A percentile compares a stretch with the other conserved stretches of the same genome.
Conservation (phyloP, 2,329 filamentous ascomycete species). For the Fusarium sp. region DNA sequence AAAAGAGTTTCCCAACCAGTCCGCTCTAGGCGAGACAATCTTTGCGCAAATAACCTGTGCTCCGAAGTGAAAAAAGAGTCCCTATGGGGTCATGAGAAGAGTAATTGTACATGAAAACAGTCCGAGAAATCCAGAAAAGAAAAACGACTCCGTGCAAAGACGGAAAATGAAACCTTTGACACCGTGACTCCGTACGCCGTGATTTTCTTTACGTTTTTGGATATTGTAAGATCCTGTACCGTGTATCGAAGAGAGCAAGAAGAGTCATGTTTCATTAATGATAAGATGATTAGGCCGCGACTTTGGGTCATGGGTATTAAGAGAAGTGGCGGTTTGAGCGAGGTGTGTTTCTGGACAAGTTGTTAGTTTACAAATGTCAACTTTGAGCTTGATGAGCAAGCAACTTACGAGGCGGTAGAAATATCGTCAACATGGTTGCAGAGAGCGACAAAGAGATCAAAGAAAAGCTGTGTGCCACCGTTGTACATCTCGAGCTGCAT, state of each 20-base stretch:
- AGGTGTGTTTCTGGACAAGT: slow-evolving; percentile 55
- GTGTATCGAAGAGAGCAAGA: slow-evolving; percentile 20
- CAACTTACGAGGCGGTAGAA: slow-evolving; percentile 68
- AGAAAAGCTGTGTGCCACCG: slow-evolving; percentile 87
- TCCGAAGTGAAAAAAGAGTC: slow-evolving; percentile 33
- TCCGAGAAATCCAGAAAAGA: slow-evolving; percentile 25
- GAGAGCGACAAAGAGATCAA: slow-evolving; percentile 93
- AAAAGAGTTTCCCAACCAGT: slow-evolving; percentile 21
- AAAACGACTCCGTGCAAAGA: slow-evolving; percentile 28
- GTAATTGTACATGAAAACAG: slow-evolving; percentile 55
- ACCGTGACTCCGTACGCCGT: slow-evolving; percentile 34
- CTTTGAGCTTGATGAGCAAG: background rate
- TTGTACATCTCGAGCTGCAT: slow-evolving; percentile 97
- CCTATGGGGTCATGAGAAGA: slow-evolving; percentile 41
- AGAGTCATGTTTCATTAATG: slow-evolving; percentile 47
- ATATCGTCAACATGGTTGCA: slow-evolving; percentile 90
- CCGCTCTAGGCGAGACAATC: slow-evolving; percentile 22
- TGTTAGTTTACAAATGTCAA: background rate
- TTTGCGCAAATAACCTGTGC: slow-evolving; percentile 27
- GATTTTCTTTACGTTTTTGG: slow-evolving; percentile 41
- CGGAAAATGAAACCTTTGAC: slow-evolving; percentile 21
- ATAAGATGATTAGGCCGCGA: slow-evolving; percentile 7
- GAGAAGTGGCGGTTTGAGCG: slow-evolving; percentile 64
- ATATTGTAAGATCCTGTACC: slow-evolving; percentile 29
- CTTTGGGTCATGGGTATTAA: slow-evolving; percentile 29